These are phyloP conservation scores for Rhodotorula sp. DNA, from an alignment of 1,284 basidiomycete species.

Conservation along the genomic window DNA sequence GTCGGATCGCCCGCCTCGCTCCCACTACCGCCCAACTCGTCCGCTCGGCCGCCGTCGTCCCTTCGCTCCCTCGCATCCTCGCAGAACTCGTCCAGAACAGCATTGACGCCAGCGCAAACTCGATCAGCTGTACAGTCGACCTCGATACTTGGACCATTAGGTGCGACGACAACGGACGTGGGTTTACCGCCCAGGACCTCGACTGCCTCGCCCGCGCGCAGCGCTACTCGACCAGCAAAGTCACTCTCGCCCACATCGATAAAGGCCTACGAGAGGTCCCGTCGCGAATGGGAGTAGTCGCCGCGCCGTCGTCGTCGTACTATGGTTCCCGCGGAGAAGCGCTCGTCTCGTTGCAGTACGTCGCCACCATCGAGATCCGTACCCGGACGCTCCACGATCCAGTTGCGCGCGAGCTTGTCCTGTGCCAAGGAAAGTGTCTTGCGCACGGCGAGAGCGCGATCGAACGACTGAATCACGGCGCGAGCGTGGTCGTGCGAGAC, in stretches of 20 bases:
- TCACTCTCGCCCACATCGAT: not conserved
- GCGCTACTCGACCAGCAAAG: slow-evolving; percentile 15
- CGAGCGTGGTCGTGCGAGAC: slow-evolving; percentile 74
- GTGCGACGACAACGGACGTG: slow-evolving; percentile 77
- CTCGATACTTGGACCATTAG: slow-evolving; percentile 69
- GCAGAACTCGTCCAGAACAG: slow-evolving; percentile 83
- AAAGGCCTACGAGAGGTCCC: not conserved
- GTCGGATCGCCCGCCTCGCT: slow-evolving; percentile 43
- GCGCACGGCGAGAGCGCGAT: slow-evolving; percentile 56
- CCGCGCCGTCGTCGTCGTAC: not conserved
- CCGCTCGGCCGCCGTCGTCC: slow-evolving; percentile 76
- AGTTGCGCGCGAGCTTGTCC: slow-evolving; percentile 1
- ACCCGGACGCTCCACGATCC: slow-evolving; percentile 59
- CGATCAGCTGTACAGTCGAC: slow-evolving; percentile 49
- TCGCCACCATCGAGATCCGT: slow-evolving; percentile 64
- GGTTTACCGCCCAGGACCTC: slow-evolving; percentile 65
- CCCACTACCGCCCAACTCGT: slow-evolving; percentile 50
- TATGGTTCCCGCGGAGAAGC: slow-evolving; percentile 36
- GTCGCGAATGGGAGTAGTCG: not conserved
- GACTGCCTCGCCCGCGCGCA: slow-evolving; percentile 53
- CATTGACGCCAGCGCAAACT: slow-evolving; percentile 51
- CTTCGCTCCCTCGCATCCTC: slow-evolving; percentile 71
- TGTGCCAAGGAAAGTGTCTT: not conserved
- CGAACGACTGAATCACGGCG: slow-evolving; percentile 54
- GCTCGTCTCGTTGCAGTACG: slow-evolving; percentile 23